These are phyloP conservation scores for Carex littledalei DNA, from an alignment of 176 grass and related monocot species.

Conservation along the genomic window DNA sequence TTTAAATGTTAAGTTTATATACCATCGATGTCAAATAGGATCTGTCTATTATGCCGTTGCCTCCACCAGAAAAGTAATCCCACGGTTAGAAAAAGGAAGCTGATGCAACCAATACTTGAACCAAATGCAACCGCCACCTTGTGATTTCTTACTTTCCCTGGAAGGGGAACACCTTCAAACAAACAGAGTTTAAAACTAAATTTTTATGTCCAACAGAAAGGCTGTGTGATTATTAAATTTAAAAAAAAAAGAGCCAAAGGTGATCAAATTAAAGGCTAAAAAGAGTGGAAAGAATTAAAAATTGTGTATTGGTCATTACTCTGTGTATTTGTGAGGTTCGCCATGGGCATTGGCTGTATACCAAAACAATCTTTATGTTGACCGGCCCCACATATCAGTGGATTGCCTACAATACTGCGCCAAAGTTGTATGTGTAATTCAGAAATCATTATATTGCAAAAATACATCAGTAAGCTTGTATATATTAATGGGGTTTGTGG, in stretches of 20 bases:
- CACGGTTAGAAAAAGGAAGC: conserved; percentile 44
- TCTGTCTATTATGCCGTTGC: conserved; percentile 55
- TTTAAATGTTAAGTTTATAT: background rate
- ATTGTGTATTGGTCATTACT: conserved; percentile 15
- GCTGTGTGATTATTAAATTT: background rate
- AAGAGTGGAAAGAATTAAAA: background rate
- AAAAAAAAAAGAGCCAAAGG: background rate
- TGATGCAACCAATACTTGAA: conserved; percentile 33
- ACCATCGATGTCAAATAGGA: conserved; percentile 79
- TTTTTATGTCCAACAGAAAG: background rate
- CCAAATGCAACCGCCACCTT: conserved; percentile 72
- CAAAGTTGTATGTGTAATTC: conserved; percentile 8
- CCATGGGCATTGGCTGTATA: conserved; percentile 50
- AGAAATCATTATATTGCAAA: background rate
- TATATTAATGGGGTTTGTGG: background rate
- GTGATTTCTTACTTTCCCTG: conserved; percentile 41
- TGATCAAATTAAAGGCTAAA: background rate
- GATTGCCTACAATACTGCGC: conserved; percentile 95
- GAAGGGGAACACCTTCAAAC: conserved; percentile 23
- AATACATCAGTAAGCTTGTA: background rate
- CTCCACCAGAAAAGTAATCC: conserved; percentile 69
- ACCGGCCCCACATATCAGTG: conserved; percentile 62
- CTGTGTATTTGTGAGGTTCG: conserved; percentile 52
- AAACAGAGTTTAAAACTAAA: background rate
- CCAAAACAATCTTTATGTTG: conserved; percentile 66